These are phyloP conservation scores for Fusarium marasasianum DNA, from an alignment of 2,329 filamentous ascomycete species.

Conservation along the genomic window DNA sequence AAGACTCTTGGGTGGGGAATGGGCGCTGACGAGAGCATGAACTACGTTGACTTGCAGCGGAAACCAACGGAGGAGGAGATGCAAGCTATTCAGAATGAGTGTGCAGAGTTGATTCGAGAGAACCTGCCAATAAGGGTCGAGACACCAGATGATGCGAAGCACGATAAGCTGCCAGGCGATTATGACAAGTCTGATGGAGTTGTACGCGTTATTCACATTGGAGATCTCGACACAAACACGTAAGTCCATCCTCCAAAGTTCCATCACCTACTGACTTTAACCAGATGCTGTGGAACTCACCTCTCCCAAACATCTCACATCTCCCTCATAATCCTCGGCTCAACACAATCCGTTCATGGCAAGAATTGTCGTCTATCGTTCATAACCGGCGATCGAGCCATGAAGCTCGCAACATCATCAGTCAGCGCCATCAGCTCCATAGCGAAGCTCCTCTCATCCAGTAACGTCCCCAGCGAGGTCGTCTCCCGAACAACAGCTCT, in stretches of 20 bases:
- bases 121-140: slow-evolving; percentile 40
- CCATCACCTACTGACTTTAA: background rate
- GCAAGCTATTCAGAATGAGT: slow-evolving; percentile 38
- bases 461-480: slow-evolving; percentile 34
- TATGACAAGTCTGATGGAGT: slow-evolving; percentile 45
- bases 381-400: slow-evolving; percentile 42
- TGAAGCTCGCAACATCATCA: slow-evolving; percentile 35
- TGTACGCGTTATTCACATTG: slow-evolving; percentile 44
- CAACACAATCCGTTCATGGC: slow-evolving; percentile 43
- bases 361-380: slow-evolving; percentile 47
- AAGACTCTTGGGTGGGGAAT: slow-evolving; percentile 46
- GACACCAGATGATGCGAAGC: slow-evolving; percentile 37
- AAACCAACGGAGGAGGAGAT: slow-evolving; percentile 41
- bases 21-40: slow-evolving; percentile 41
- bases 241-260: too few species aligned
- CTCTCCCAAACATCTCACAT: slow-evolving; percentile 46
- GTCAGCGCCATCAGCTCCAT: slow-evolving; percentile 37
- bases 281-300: slow-evolving; percentile 46
- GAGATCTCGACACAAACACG: slow-evolving; percentile 45
- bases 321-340: slow-evolving; percentile 42
- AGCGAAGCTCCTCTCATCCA: slow-evolving; percentile 41
- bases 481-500: slow-evolving; percentile 20
- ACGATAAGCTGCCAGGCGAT: slow-evolving; percentile 41
- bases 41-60: slow-evolving; percentile 45
- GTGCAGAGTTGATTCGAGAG: slow-evolving; percentile 40